Evolutionary conservation across 495 filamentous ascomycete species (phyloP).

Genomic region (Pyrenula massariospora): DNA sequence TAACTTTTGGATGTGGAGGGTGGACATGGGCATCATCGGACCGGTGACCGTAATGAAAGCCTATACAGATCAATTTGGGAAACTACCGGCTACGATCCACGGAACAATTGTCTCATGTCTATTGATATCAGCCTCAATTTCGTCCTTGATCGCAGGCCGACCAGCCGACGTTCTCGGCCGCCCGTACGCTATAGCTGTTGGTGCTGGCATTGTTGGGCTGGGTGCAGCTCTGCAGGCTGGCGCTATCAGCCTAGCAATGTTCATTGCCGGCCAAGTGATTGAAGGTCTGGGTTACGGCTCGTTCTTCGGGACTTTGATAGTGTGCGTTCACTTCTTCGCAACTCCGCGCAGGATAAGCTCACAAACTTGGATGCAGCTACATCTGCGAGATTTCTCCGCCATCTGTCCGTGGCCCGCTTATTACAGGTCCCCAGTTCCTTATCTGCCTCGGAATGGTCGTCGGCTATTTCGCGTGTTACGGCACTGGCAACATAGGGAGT

Average conservation of each 20-base stretch:
- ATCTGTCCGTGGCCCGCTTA: constrained; percentile 35
- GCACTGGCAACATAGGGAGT: constrained; percentile 32
- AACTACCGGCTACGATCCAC: constrained; percentile 40
- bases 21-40: constrained; percentile 52
- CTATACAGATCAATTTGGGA: constrained; percentile 31
- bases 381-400: constrained; percentile 52
- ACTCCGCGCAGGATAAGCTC: background rate
- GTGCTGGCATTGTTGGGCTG: constrained; percentile 39
- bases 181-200: constrained; percentile 37
- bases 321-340: constrained; percentile 13
- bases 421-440: constrained; percentile 41
- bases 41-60: constrained; percentile 48
- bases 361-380: constrained; percentile 7
- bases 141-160: constrained; percentile 50
- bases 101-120: constrained; percentile 56
- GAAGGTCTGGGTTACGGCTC: constrained; percentile 48
- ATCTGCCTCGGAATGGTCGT: constrained; percentile 36
- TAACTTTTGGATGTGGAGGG: no score
- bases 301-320: constrained; percentile 43
- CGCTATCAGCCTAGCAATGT: constrained; percentile 35
- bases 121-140: constrained; percentile 47
- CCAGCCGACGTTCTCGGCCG: constrained; percentile 48
- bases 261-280: constrained; percentile 40
- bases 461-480: constrained; percentile 56
- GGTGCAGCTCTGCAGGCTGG: constrained; percentile 40